Evolutionary conservation across 176 grass and related monocot species (phyloP).

Genomic region (Triticum aestivum): DNA sequence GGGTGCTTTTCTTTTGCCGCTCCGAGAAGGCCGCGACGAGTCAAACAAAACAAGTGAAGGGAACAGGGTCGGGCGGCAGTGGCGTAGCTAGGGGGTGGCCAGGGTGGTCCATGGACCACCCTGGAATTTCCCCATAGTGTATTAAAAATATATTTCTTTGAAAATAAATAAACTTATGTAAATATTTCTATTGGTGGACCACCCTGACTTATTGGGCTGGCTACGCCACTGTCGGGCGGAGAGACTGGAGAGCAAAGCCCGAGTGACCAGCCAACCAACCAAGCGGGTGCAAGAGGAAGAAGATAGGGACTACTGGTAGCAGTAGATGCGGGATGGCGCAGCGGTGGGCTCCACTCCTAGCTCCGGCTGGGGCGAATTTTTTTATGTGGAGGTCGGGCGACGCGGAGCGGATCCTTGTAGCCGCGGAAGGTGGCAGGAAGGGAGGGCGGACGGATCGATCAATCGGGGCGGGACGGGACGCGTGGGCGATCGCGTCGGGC

Average conservation of each 20-base stretch:
- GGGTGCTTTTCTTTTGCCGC: background rate
- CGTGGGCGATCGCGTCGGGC: conserved; percentile 15
- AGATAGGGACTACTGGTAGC: background rate
- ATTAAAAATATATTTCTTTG: too few species aligned
- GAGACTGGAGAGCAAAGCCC: background rate
- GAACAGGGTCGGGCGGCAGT: background rate
- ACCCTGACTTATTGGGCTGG: too few species aligned
- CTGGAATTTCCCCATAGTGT: too few species aligned
- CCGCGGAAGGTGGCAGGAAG: conserved; percentile 5
- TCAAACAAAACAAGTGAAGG: background rate
- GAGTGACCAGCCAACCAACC: conserved; percentile 19
- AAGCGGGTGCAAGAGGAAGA: background rate
- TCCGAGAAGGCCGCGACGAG: conserved; percentile 41
- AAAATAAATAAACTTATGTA: too few species aligned
- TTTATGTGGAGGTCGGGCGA: background rate
- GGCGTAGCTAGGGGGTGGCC: too few species aligned
- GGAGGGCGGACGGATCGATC: background rate
- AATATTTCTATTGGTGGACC: too few species aligned
- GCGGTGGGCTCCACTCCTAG: conserved; percentile 23
- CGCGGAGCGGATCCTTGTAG: conserved; percentile 5
- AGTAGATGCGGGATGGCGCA: background rate
- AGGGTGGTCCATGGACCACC: too few species aligned
- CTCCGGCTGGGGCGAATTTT: background rate
- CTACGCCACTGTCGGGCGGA: background rate
- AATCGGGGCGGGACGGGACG: background rate